phyloP scores from a whole-genome alignment of 257 asterid species.

The Forsythia viridissima region DNA sequence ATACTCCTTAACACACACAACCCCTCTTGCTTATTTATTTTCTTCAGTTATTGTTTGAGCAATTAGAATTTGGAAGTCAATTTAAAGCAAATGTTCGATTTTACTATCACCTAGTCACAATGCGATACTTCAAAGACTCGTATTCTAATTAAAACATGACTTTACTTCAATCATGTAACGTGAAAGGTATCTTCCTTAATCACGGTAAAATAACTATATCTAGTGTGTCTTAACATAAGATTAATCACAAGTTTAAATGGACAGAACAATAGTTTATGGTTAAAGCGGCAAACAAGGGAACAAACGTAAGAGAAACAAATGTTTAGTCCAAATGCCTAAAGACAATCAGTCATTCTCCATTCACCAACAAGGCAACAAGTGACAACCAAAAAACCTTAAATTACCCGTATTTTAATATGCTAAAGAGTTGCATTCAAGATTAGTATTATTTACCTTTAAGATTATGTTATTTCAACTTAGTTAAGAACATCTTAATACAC shows the following conservation, averaged over 20 bases:
- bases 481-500: too few relatives aligned
- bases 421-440: too few relatives aligned
- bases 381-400: neutral
- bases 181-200: neutral
- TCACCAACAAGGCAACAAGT: neutral
- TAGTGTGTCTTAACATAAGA: neutral
- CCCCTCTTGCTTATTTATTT: too few relatives aligned
- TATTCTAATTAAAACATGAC: neutral
- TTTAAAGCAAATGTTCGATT: too few relatives aligned
- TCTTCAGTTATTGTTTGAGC: too few relatives aligned
- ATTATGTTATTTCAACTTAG: too few relatives aligned
- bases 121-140: too few relatives aligned
- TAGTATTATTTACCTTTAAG: too few relatives aligned
- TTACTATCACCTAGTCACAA: too few relatives aligned
- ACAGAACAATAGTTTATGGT: neutral
- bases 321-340: slow-evolving; percentile 15
- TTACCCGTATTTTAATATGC: neutral
- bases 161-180: neutral
- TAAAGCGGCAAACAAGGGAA: slow-evolving; percentile 14
- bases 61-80: too few relatives aligned
- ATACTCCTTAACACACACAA: too few relatives aligned
- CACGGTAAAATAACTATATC: too few relatives aligned
- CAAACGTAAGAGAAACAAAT: slow-evolving; percentile 20
- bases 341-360: slow-evolving; percentile 2
- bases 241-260: neutral